Percentiles rank a stretch among this genome's conserved stretches.
These are phyloP conservation scores for Aegilops sharonensis DNA, from an alignment of 176 grass and related monocot species.

Conservation along the genomic window DNA sequence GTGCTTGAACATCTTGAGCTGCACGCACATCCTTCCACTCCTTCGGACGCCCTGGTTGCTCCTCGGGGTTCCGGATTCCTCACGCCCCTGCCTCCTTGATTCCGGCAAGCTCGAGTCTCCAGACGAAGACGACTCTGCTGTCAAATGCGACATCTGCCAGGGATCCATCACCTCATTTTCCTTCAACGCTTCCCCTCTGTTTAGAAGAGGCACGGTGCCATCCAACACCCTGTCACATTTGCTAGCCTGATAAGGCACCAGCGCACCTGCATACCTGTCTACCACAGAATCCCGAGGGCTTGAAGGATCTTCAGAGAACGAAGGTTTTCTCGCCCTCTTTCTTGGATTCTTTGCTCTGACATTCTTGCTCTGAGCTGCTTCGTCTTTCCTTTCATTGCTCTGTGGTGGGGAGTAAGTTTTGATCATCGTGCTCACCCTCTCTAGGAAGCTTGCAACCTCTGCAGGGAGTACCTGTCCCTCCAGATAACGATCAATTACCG, in stretches of 20 bases:
- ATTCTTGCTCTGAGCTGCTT: slow-evolving; percentile 10
- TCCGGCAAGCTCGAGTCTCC: slow-evolving; percentile 26
- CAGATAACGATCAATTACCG: slow-evolving; percentile 48
- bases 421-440: slow-evolving; percentile 47
- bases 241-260: slow-evolving; percentile 21
- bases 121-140: slow-evolving; percentile 20
- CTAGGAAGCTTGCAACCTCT: slow-evolving; percentile 54
- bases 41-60: slow-evolving; percentile 17
- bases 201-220: slow-evolving; percentile 27
- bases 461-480: slow-evolving; percentile 48
- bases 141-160: slow-evolving; percentile 26
- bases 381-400: slow-evolving; percentile 15
- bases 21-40: slow-evolving; percentile 37
- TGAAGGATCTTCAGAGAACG: slow-evolving; percentile 29
- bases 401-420: slow-evolving; percentile 41
- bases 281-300: neutral
- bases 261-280: neutral
- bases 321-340: slow-evolving; percentile 28
- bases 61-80: slow-evolving; percentile 15
- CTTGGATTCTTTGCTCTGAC: slow-evolving; percentile 39
- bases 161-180: slow-evolving; percentile 31
- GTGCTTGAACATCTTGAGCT: slow-evolving; percentile 55
- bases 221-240: slow-evolving; percentile 27
- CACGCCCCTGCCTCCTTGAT: slow-evolving; percentile 8
- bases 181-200: slow-evolving; percentile 13